These are phyloP conservation scores for Phytophthora parvispora DNA, from an alignment of 352 stramenopile species.

Conservation along the genomic window DNA sequence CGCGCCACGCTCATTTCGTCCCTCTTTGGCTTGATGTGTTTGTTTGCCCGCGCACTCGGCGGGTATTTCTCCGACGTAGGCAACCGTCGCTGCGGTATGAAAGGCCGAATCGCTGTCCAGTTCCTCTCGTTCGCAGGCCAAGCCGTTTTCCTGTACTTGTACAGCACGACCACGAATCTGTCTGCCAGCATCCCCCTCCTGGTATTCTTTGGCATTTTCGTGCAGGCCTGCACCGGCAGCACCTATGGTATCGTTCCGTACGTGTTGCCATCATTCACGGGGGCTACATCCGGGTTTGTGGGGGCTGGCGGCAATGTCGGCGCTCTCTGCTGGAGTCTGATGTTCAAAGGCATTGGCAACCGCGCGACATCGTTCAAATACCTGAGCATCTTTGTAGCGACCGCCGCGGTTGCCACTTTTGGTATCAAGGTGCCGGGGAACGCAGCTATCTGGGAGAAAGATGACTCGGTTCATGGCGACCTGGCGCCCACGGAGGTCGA, in stretches of 20 bases:
- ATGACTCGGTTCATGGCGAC: constrained; percentile 30
- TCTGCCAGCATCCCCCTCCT: constrained; percentile 77
- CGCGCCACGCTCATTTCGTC: constrained; percentile 88
- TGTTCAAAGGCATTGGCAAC: constrained; percentile 61
- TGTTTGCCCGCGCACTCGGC: constrained; percentile 92
- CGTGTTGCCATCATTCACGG: constrained; percentile 49
- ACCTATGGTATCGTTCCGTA: constrained; percentile 79
- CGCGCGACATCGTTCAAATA: constrained; percentile 54
- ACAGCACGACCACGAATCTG: constrained; percentile 66
- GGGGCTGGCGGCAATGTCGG: constrained; percentile 67
- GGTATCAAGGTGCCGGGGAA: constrained; percentile 39
- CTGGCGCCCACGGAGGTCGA: constrained; percentile 37
- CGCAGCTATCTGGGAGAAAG: constrained; percentile 31
- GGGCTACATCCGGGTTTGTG: constrained; percentile 59
- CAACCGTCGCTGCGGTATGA: constrained; percentile 84
- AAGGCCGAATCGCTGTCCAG: constrained; percentile 87
- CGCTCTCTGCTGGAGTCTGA: constrained; percentile 58
- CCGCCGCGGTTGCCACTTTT: constrained; percentile 30
- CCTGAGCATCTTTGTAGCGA: constrained; percentile 53
- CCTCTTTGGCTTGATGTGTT: constrained; percentile 95
- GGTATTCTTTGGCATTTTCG: constrained; percentile 92
- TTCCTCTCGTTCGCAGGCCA: constrained; percentile 80
- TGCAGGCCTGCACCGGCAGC: constrained; percentile 55
- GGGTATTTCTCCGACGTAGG: constrained; percentile 85
- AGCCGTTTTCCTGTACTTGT: constrained; percentile 86